Evolutionary conservation across 257 asterid species (phyloP), one percentile per base, ranked within the genome.

Genomic region (Gardenia jasminoides): DNA sequence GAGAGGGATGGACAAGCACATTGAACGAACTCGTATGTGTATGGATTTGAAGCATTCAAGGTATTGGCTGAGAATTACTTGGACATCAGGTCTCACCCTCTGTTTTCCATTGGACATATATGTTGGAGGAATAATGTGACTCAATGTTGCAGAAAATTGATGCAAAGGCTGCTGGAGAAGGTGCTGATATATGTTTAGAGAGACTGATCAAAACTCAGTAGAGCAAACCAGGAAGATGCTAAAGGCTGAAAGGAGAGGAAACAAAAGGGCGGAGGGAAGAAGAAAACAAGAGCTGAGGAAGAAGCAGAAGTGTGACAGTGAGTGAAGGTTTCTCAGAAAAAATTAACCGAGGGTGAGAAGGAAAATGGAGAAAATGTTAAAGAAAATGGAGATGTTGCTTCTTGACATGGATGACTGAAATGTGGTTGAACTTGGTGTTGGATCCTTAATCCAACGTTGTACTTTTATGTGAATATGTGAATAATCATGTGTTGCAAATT

Each of bases 1-100:
- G 5, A 76, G 92, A 24, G 92, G 95, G 66, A 91, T 91, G 97
- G 94, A 91, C 31, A 85, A 69, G 79, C 92, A 85, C 81, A 76
- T 91, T 0, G 88, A 86, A 80, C 12, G 73, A n/a, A n/a, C n/a
- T 81, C 96, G 0, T 91, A 89, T 31, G n/a, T 89, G 92, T 59
- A 77, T n/a, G n/a, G 88, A 12, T 87, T 83, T 44, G 91, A 87
- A 33, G 78, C 86, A 26, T 83, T 83, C 54, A 76, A 76, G 59
- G 76, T 76, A 2, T 62, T 83, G 33, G 83, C 86, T 6, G 70
- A 70, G 44, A 83, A 83, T 31, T 83, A 83, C 48, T 15, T 75
- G 46, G 71, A 76, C 16, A 12, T 83, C 3, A 81, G 82, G 0
- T 39, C 76, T 0, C 88, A 50, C 7, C 67, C 67, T 33, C 39